phyloP scores from a whole-genome alignment of 192 early-diverging fungal species.

The Backusella morwellensis region DNA sequence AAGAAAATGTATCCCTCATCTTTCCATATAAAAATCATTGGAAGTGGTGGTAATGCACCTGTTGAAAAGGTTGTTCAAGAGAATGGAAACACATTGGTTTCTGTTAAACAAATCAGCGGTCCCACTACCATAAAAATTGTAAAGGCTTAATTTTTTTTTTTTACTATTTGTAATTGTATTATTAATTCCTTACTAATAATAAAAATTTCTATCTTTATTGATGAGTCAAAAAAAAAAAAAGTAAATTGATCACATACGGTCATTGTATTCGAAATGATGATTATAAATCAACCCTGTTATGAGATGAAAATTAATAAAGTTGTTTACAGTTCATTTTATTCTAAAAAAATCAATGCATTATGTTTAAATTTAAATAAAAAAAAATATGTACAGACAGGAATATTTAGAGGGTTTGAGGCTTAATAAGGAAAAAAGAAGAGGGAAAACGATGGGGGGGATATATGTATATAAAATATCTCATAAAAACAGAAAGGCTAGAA shows the following conservation, averaged over 20 bases:
- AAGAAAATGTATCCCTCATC: slow-evolving; percentile 48
- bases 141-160: slow-evolving; percentile 24
- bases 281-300: not conserved
- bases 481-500: not conserved
- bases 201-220: not conserved
- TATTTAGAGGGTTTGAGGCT: not conserved
- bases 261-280: not conserved
- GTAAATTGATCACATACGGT: not conserved
- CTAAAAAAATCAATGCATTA: not conserved
- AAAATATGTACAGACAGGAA: not conserved
- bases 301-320: not conserved
- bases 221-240: slow-evolving; percentile 1
- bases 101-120: slow-evolving; percentile 19
- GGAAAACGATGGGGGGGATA: not conserved
- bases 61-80: slow-evolving; percentile 11
- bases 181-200: not conserved
- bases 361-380: not conserved
- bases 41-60: slow-evolving; percentile 5
- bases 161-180: not conserved
- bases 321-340: not conserved
- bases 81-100: slow-evolving; percentile 17
- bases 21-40: slow-evolving; percentile 41
- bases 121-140: slow-evolving; percentile 28
- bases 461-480: not conserved
- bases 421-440: not conserved